A percentile compares a stretch with the other conserved stretches of the same genome.
phyloP scores from a whole-genome alignment of 257 asterid genomes.

The Nicotiana otophora region DNA sequence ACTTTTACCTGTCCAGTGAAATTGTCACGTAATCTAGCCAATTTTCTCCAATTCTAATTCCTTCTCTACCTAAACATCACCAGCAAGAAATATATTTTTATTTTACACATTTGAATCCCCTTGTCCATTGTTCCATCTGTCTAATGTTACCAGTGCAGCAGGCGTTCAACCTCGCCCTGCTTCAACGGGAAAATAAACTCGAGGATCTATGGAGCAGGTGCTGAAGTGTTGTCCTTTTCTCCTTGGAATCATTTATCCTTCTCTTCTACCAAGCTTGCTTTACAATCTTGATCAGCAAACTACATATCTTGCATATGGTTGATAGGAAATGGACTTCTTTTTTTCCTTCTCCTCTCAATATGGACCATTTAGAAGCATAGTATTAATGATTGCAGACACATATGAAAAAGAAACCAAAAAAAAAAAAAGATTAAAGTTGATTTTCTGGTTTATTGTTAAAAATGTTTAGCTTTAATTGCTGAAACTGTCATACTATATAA shows the following conservation, averaged over 20 bases:
- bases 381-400: not conserved
- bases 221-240: slow-evolving; percentile 35
- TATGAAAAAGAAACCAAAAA: not conserved
- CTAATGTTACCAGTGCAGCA: slow-evolving; percentile 9
- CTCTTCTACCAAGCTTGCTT: slow-evolving; percentile 10
- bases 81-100: not conserved
- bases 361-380: slow-evolving; percentile 12
- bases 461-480: not conserved
- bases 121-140: not conserved
- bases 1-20: slow-evolving; percentile 3
- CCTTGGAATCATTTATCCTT: slow-evolving; percentile 15
- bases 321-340: slow-evolving; percentile 21
- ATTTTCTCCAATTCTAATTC: slow-evolving; percentile 6
- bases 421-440: not conserved
- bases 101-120: not conserved
- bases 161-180: slow-evolving; percentile 49
- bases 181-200: slow-evolving; percentile 22
- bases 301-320: slow-evolving; percentile 12
- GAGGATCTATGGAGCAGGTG: slow-evolving; percentile 18
- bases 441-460: slow-evolving; percentile 2
- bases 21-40: slow-evolving; percentile 6
- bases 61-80: slow-evolving; percentile 5
- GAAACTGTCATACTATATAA: slow-evolving; percentile 1
- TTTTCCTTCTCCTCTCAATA: slow-evolving; percentile 14
- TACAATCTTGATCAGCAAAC: slow-evolving; percentile 18